Base-by-base conservation (phyloP, 441 rosid genomes). In the Codiaeum variegatum region DNA sequence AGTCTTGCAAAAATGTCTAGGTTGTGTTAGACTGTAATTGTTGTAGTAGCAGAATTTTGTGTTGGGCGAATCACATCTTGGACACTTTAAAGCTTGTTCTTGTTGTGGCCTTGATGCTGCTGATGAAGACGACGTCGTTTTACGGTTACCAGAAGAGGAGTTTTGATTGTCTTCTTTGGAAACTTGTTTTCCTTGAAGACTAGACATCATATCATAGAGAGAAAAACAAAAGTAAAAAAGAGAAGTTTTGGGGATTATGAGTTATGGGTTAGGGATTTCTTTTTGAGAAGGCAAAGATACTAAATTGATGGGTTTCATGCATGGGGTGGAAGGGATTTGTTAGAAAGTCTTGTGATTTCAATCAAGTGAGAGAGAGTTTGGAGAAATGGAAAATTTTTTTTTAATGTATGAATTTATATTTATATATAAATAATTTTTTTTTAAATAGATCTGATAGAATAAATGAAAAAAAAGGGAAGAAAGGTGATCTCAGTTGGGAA, bases 31-130 rank as follows among this genome's bases (percentile, higher is more conserved):
- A 75, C 95, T 91, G 91, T 93, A 93, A 85, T 93, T 93, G 84
- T 93, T 93, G 86, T 88, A 93, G 89, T 93, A 93, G 75, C 97
- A 93, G 91, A 93, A 93, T 82, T 91, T 93, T 40, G 98, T 93
- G 86, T 90, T 90, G 63, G 93, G 76, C 0, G 98, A 93, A 85
- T 91, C 93, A 55, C 98, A 93, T 56, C 98, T 83, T 1, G 98
- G 98, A 38, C 98, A 93, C 82, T 87, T 93, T 40, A 81, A 73
- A 75, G 83, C 51, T 76, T 82, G 87, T 55, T 81, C 86, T 55
- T 76, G 86, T 55, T 76, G 86, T 8, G 86, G 83, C 82, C 81
- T 80, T 68, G 88, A 38, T 28, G 91, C 29, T 26, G 76, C 58
- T 6, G 81, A 15, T 36, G 36, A 3, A n/a, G 46, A 10, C 40